phyloP scores from a whole-genome alignment of 257 asterid genomes.

The Leptodermis oblonga region DNA sequence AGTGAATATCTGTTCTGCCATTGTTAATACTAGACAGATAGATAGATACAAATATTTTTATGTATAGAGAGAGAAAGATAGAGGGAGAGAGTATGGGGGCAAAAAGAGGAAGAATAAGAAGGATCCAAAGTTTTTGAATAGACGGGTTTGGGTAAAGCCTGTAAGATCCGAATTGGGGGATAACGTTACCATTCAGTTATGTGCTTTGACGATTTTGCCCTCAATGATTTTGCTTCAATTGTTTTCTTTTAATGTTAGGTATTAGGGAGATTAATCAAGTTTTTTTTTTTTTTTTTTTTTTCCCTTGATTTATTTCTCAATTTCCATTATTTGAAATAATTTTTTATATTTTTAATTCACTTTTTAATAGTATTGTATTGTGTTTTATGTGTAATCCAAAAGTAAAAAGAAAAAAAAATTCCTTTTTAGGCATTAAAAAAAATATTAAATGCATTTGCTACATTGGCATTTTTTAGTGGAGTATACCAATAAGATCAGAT shows the following conservation, averaged over 20 bases:
- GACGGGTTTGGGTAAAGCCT: conserved; percentile 29
- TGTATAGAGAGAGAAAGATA: conserved; percentile 1
- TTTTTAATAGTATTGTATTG: too few species aligned
- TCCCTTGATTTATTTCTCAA: too few species aligned
- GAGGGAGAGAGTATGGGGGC: conserved; percentile 17
- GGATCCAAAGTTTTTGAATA: conserved; percentile 58
- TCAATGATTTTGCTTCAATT: background rate
- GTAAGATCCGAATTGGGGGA: conserved; percentile 13
- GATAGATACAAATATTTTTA: conserved; percentile 41
- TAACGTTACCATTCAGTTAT: conserved; percentile 30
- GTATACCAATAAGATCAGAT: too few species aligned
- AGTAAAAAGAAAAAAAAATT: too few species aligned
- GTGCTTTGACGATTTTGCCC: conserved; percentile 30
- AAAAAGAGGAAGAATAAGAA: conserved; percentile 23
- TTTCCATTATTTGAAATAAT: too few species aligned
- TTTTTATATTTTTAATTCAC: too few species aligned
- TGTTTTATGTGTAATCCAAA: too few species aligned
- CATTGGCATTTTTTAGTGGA: too few species aligned
- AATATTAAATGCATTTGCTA: too few species aligned
- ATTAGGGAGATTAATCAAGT: too few species aligned
- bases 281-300: background rate
- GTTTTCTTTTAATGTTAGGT: background rate
- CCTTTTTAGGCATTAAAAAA: too few species aligned
- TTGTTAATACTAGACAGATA: conserved; percentile 19
- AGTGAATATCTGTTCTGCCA: conserved; percentile 20